A percentile compares a stretch with the other conserved stretches of the same genome.
phyloP scores from a whole-genome alignment of 179 eudicot species.

The Spinacia oleracea region DNA sequence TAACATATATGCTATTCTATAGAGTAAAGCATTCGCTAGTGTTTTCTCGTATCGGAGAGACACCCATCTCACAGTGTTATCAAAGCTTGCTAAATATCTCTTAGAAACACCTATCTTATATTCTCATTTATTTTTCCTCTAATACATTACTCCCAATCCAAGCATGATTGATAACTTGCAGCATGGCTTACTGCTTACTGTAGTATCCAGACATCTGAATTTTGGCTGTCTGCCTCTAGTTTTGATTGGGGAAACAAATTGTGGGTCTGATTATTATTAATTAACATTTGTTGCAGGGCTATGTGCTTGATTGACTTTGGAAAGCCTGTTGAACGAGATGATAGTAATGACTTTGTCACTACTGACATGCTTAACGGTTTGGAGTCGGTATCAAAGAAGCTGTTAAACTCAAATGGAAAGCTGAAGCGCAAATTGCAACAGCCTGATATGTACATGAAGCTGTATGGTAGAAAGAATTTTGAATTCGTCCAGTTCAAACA shows the following conservation, averaged over 20 bases:
- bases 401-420: slow-evolving; percentile 38
- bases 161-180: not conserved
- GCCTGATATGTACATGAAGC: slow-evolving; percentile 33
- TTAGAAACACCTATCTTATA: too few species aligned
- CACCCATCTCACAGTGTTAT: too few species aligned
- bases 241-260: not conserved
- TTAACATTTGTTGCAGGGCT: slow-evolving; percentile 49
- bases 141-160: not conserved
- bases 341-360: slow-evolving; percentile 27
- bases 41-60: too few species aligned
- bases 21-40: too few species aligned
- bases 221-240: not conserved
- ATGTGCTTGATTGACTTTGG: slow-evolving; percentile 92
- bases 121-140: too few species aligned
- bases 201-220: not conserved
- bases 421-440: slow-evolving; percentile 58
- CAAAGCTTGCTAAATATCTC: too few species aligned
- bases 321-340: slow-evolving; percentile 61
- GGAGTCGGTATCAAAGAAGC: slow-evolving; percentile 43
- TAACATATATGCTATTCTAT: too few species aligned
- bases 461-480: slow-evolving; percentile 55
- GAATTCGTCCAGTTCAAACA: slow-evolving; percentile 61
- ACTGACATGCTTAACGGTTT: slow-evolving; percentile 38
- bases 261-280: slow-evolving; percentile 11
- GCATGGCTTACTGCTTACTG: not conserved